These are phyloP conservation scores for Ilex aquifolium DNA, from an alignment of 257 asterid species.

Conservation along the genomic window DNA sequence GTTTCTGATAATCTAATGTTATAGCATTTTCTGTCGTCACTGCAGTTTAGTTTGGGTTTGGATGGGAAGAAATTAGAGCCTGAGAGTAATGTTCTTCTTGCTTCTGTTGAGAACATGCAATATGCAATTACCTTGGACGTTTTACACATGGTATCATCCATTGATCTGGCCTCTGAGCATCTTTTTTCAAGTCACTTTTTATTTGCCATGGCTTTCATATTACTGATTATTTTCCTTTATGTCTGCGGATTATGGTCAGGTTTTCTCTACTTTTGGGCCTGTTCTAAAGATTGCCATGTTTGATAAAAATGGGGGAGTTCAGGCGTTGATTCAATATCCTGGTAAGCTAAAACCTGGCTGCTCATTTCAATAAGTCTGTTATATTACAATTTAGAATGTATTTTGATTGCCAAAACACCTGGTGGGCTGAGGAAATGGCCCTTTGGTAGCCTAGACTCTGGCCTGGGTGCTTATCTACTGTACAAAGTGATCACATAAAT, in stretches of 20 bases:
- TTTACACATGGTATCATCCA: conserved; percentile 56
- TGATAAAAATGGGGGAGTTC: conserved; percentile 85
- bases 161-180: neutral
- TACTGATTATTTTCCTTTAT: neutral
- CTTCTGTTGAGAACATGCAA: conserved; percentile 98
- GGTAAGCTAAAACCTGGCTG: conserved; percentile 33
- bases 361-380: no score
- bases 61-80: conserved; percentile 90
- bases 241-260: conserved; percentile 27
- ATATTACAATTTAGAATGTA: no score
- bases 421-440: no score
- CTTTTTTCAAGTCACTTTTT: neutral
- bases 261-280: conserved; percentile 74
- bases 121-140: conserved; percentile 93
- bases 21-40: conserved; percentile 15
- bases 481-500: no score
- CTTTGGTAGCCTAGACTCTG: no score
- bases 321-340: conserved; percentile 83
- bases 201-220: neutral
- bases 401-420: no score
- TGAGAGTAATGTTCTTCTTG: conserved; percentile 96
- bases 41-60: conserved; percentile 73
- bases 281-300: conserved; percentile 89
- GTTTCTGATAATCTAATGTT: neutral
- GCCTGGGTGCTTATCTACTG: no score